phyloP scores from a whole-genome alignment of 2,329 filamentous ascomycete species.

The Cryphonectria naterciae region DNA sequence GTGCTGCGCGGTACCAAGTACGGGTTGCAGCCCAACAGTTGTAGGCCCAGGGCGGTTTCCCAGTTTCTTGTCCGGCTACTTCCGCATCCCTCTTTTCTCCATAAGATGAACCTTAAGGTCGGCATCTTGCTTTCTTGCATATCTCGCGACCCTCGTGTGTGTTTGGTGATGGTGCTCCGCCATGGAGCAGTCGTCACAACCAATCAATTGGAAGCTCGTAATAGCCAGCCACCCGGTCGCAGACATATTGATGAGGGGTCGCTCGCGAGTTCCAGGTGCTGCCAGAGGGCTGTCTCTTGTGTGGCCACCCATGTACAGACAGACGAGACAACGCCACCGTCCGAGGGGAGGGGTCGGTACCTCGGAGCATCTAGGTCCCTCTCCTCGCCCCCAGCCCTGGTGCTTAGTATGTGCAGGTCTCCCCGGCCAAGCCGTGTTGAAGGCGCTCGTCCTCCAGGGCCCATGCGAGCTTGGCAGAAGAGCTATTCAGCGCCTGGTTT shows the following conservation, averaged over 20 bases:
- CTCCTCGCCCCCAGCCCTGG: background rate
- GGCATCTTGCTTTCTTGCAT: background rate
- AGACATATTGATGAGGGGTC: background rate
- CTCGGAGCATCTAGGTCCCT: background rate
- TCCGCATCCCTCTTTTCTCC: background rate
- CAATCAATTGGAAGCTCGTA: background rate
- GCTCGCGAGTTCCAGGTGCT: background rate
- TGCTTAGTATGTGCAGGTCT: background rate
- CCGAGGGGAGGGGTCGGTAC: background rate
- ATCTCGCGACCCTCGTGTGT: background rate
- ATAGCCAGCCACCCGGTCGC: background rate
- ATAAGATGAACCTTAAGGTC: background rate
- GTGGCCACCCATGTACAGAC: background rate
- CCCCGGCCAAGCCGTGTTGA: background rate
- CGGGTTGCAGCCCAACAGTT: background rate
- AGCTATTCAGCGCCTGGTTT: background rate
- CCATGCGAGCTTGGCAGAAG: background rate
- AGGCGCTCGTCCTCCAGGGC: background rate
- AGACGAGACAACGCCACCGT: background rate
- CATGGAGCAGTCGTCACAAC: constrained; percentile 7
- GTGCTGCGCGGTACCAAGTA: background rate
- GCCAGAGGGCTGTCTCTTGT: constrained; percentile 1
- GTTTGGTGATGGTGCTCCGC: background rate
- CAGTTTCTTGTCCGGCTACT: background rate
- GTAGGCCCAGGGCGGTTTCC: background rate